Percentiles rank a stretch among this genome's conserved stretches.
Conservation (phyloP, 805 yeast species). For the Candida silvatica region DNA sequence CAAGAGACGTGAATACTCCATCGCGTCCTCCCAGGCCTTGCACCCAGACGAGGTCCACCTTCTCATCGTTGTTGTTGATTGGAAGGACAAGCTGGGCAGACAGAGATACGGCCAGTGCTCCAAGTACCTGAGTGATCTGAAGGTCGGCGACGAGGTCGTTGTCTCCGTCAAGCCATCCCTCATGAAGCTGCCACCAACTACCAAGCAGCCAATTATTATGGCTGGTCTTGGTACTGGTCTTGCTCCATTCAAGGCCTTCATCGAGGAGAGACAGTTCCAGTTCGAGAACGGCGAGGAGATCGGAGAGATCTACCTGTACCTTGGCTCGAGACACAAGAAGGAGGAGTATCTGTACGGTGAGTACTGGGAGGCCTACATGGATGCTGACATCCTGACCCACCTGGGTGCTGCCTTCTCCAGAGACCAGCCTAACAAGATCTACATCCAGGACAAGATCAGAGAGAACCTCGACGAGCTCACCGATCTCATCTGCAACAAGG, state of each 20-base stretch:
- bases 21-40: constrained; percentile 90
- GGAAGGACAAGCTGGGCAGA: constrained; percentile 83
- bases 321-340: constrained; percentile 93
- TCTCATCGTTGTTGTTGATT: constrained; percentile 91
- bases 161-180: constrained; percentile 96
- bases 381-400: constrained; percentile 86
- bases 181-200: constrained; percentile 86
- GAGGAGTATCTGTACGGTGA: constrained; percentile 96
- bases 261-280: constrained; percentile 94
- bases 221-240: constrained; percentile 96
- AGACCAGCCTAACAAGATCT: constrained; percentile 91
- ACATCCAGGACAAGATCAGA: constrained; percentile 89
- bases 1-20: constrained; percentile 95
- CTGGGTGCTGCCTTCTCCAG: constrained; percentile 98
- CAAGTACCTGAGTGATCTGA: constrained; percentile 73
- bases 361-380: constrained; percentile 92
- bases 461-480: constrained; percentile 66
- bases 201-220: constrained; percentile 90
- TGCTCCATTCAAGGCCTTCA: constrained; percentile 96
- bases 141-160: constrained; percentile 76
- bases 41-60: constrained; percentile 90
- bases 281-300: constrained; percentile 79
- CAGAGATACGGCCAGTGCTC: constrained; percentile 92
- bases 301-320: constrained; percentile 79
- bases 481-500: constrained; percentile 66